Base-by-base conservation (phyloP, 352 stramenopile genomes). In the Lagenidium giganteum region DNA sequence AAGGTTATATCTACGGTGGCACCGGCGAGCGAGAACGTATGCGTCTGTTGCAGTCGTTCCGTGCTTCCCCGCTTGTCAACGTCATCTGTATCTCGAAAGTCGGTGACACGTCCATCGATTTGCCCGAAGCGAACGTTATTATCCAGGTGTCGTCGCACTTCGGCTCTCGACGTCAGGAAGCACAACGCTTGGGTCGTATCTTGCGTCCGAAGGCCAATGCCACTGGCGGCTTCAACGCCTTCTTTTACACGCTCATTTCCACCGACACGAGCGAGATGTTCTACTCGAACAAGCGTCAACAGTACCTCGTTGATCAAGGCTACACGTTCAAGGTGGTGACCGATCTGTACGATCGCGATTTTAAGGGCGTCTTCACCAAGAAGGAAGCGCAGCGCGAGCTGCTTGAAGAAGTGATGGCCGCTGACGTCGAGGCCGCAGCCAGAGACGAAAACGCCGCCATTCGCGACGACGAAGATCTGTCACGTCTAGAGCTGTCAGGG, bases 321-420 rank as follows among this genome's bases (percentile, higher is more conserved):
- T 99, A 99, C 67, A 99, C 96, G 17, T 99, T 99, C 72, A 99
- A 99, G 75, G 97, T 99, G 47, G 93, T 98, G 27, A 98, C 91
- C 21, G 96, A 97, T 39, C 72, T 98, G 6, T 96, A 87, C 38
- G 77, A 93, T 51, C 75, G 64, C 23, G 59, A 81, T 0, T 93
- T 93, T 53, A 35, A 88, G 48, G 80, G 80, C 13, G 80, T 90
- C 22, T 90, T 87, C 50, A 87, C 80, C 22, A 70, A 67, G 29
- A 93, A 93, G 41, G 80, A 89, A 28, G 74, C 77, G 25, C 80
- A 92, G 50, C 73, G 74, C 3, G 63, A 82, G 44, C 40, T 92
- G 28, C 57, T 93, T 8, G 83, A 87, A 31, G 80, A 93, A 32
- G 77, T 93, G 47, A 61, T 93, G 21, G 84, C 77, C 33, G 76